A percentile compares a stretch with the other conserved stretches of the same genome.
phyloP scores from a whole-genome alignment of 257 asterid genomes.

The Osmanthus fragrans region DNA sequence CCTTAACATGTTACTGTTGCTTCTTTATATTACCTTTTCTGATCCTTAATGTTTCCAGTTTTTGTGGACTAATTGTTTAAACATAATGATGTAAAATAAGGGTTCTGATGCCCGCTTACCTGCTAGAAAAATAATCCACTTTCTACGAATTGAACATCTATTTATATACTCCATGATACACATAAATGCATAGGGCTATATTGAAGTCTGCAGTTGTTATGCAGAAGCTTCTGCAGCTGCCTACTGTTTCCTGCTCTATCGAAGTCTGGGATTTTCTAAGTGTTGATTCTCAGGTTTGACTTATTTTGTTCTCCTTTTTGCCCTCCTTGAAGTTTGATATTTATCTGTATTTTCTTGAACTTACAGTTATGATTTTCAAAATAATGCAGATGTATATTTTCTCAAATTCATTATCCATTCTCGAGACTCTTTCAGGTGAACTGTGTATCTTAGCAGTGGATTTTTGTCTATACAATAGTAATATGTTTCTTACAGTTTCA shows the following conservation, averaged over 20 bases:
- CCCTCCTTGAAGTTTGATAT: conserved; percentile 7
- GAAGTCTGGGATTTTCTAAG: conserved; percentile 99
- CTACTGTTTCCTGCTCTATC: conserved; percentile 79
- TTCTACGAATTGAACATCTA: neutral
- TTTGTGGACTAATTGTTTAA: neutral
- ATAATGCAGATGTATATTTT: conserved; percentile 81
- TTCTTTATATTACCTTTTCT: conserved; percentile 12
- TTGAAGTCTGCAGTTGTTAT: conserved; percentile 22
- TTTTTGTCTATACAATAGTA: conserved; percentile 8
- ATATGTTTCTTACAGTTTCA: conserved; percentile 18
- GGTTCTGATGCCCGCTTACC: conserved; percentile 5
- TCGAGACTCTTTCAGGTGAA: conserved; percentile 85
- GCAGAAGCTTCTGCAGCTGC: conserved; percentile 92
- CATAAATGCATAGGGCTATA: neutral
- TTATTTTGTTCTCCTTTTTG: conserved; percentile 25
- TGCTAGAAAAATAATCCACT: conserved; percentile 16
- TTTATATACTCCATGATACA: neutral
- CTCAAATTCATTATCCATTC: conserved; percentile 77
- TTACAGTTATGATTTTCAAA: conserved; percentile 19
- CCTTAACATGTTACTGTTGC: neutral
- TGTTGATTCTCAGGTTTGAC: conserved; percentile 93
- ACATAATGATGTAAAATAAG: neutral
- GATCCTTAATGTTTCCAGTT: conserved; percentile 12
- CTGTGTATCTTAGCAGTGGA: conserved; percentile 22
- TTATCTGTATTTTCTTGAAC: conserved; percentile 23